Percentiles rank a stretch among this genome's conserved stretches.
phyloP scores from a whole-genome alignment of 2,329 filamentous ascomycete species.

The Akanthomyces muscarius region DNA sequence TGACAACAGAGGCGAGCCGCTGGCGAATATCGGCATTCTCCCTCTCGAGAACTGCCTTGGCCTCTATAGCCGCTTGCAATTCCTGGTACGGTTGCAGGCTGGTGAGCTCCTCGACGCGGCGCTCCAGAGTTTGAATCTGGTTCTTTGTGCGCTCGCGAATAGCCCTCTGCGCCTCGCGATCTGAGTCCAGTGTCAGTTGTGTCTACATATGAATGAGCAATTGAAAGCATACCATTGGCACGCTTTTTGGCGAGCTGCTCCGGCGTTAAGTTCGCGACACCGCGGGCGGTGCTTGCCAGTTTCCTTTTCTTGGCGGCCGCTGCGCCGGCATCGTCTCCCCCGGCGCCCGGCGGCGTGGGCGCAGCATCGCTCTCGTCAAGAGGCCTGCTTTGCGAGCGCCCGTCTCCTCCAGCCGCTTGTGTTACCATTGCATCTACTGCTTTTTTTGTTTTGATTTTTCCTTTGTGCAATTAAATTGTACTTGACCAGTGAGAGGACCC shows the following conservation, averaged over 20 bases:
- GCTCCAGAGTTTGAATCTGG: constrained; percentile 72
- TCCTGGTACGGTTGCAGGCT: constrained; percentile 80
- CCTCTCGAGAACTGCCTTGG: constrained; percentile 72
- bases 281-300: constrained; percentile 41
- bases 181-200: constrained; percentile 32
- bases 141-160: constrained; percentile 79
- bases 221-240: constrained; percentile 48
- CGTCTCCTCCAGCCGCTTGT: neutral
- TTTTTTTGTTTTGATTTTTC: neutral
- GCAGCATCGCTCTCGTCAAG: constrained; percentile 11
- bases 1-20: constrained; percentile 61
- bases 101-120: constrained; percentile 69
- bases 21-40: constrained; percentile 77
- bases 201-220: neutral
- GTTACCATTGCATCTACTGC: neutral
- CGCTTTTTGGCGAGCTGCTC: constrained; percentile 69
- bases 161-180: constrained; percentile 80
- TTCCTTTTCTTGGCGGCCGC: constrained; percentile 42
- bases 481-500: too few relatives aligned
- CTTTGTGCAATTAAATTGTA: neutral
- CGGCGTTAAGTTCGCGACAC: constrained; percentile 62
- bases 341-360: neutral
- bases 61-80: constrained; percentile 67
- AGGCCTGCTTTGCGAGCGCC: neutral
- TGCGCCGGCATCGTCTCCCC: neutral